Base-by-base conservation (phyloP, 2,329 filamentous ascomycete genomes). In the Nemania bipapillata region DNA sequence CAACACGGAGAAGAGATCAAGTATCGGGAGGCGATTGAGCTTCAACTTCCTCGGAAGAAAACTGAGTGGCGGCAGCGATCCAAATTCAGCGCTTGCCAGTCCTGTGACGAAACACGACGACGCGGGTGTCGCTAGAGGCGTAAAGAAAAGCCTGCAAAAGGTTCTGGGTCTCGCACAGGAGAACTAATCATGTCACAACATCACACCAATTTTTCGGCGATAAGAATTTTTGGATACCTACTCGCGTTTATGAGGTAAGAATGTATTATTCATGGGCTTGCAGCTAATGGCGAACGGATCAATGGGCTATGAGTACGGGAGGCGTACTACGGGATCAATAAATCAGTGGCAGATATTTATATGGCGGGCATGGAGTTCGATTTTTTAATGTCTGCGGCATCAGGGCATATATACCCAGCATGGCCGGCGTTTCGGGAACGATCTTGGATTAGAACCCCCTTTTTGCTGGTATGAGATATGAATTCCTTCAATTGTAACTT, bases 41-140 rank as follows among this genome's bases (percentile, higher is more conserved):
- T 81, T 86, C 50, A 83, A 83, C 2, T 77, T 86, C 2, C 76
- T 85, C 2, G 81, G 82, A 3, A 78, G 83, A 60, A 74, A 75
- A 40, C 76, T 78, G 26, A 79, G 76, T 32, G 73, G 61, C 22
- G 70, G 58, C 0, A 74, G 72, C 12, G 75, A 75, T 28, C 65
- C 73, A 7, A 62, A 56, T 24, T 66, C 59, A 2, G 60, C 50
- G 5, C 5, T 59, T 8, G 68, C 61, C 35, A 72, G 54, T 28
- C 67, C 69, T 26, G 63, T 70, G 1, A 63, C 66, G 8, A 74
- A 67, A 55, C 70, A 74, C 3, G 68, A 68, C 12, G 65, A 72
- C n/a, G 52, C 60, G 3, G 62, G 61, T 5, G 55, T 70, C 8
- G 55, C 69, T 35, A 80, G 75, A 63, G 76, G 77, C 7, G 74